Conservation (phyloP, 1,284 basidiomycete genomes). For the Chalciporus sp. region DNA sequence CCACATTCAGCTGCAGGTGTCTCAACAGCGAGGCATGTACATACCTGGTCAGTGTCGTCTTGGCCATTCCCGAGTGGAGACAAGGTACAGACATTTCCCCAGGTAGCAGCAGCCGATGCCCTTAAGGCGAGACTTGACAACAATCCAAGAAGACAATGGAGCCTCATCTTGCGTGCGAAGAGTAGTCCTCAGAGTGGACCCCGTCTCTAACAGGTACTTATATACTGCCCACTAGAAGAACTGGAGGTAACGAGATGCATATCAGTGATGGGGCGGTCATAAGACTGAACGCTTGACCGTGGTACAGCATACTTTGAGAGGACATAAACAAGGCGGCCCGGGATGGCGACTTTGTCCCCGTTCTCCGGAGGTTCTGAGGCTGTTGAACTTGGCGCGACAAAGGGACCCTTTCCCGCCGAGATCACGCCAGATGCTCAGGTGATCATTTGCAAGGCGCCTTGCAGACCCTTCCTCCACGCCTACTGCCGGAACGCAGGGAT, state of each 20-base stretch:
- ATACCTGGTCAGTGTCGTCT: neutral
- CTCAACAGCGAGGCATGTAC: neutral
- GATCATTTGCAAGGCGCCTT: neutral
- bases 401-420: too few relatives aligned
- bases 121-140: neutral
- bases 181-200: neutral
- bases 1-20: neutral
- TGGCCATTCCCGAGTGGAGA: neutral
- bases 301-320: neutral
- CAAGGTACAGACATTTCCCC: neutral
- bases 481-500: too few relatives aligned
- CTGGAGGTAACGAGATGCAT: neutral
- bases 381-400: too few relatives aligned
- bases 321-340: neutral
- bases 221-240: neutral
- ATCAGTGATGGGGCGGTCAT: neutral
- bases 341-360: neutral
- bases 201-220: neutral
- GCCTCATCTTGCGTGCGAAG: neutral
- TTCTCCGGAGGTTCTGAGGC: too few relatives aligned
- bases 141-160: neutral
- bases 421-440: neutral
- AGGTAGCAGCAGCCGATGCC: neutral
- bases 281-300: neutral
- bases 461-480: too few relatives aligned